Conservation (phyloP, 2,329 filamentous ascomycete genomes). For the Diaporthe vexans region DNA sequence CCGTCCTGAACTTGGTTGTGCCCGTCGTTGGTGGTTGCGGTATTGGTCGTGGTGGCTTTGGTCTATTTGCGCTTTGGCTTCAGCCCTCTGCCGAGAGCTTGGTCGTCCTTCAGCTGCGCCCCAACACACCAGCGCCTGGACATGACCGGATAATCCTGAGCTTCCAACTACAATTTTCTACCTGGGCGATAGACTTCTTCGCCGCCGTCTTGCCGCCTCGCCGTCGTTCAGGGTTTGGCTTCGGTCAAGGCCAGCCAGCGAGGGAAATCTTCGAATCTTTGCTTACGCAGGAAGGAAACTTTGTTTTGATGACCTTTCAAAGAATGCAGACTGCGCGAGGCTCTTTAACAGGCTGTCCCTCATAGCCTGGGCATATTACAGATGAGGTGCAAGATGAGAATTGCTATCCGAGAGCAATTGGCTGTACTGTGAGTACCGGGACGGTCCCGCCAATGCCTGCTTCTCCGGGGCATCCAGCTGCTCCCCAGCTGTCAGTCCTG, state of each 20-base stretch:
- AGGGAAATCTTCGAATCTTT: neutral
- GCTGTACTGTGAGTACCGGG: conserved; percentile 67
- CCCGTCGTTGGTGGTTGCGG: neutral
- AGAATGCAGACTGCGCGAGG: conserved; percentile 51
- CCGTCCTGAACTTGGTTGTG: neutral
- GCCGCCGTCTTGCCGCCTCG: neutral
- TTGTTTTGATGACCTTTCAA: conserved; percentile 4
- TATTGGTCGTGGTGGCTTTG: neutral
- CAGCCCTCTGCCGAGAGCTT: neutral
- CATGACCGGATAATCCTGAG: neutral
- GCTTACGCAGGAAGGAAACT: neutral
- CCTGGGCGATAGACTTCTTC: neutral
- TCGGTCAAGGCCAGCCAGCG: neutral
- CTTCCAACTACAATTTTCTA: neutral
- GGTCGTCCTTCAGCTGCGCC: neutral
- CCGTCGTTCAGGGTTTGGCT: neutral
- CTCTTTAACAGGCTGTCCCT: conserved; percentile 43
- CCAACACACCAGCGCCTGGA: neutral
- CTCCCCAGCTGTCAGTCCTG: neutral
- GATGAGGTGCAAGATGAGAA: conserved; percentile 72
- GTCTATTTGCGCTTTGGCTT: neutral
- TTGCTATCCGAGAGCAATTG: conserved; percentile 90
- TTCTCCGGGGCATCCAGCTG: neutral
- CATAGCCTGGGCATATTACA: conserved; percentile 48
- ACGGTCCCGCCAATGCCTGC: neutral